These are phyloP conservation scores for Dothidotthia symphoricarpi DNA, from an alignment of 2,329 filamentous ascomycete genomes.

Conservation along the genomic window DNA sequence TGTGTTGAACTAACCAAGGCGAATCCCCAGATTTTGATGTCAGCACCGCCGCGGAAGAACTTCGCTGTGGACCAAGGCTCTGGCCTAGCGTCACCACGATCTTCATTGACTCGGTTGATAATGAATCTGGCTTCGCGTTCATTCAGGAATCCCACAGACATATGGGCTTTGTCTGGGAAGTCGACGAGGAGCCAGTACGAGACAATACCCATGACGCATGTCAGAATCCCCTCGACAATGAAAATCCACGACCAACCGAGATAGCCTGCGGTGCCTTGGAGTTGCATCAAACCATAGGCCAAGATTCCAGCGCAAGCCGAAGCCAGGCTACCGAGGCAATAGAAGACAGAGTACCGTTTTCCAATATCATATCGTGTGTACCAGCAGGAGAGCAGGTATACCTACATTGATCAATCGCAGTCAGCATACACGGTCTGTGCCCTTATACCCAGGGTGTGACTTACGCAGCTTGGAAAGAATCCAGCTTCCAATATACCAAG, in stretches of 20 bases:
- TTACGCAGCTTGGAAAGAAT: constrained; percentile 46
- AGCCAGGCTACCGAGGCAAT: constrained; percentile 65
- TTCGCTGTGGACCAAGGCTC: constrained; percentile 50
- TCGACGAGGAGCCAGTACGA: constrained; percentile 48
- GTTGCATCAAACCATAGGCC: constrained; percentile 67
- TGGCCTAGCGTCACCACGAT: constrained; percentile 52
- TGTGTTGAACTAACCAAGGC: constrained; percentile 37
- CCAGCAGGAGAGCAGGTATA: constrained; percentile 8
- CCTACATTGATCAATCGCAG: no score
- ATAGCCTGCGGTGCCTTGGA: constrained; percentile 54
- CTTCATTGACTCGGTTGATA: constrained; percentile 52
- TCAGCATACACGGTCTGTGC: no score
- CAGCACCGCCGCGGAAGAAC: constrained; percentile 49
- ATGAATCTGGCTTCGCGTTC: constrained; percentile 50
- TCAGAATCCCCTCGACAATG: constrained; percentile 47
- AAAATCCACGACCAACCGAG: constrained; percentile 50
- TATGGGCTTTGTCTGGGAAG: constrained; percentile 47
- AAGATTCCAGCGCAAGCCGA: constrained; percentile 67
- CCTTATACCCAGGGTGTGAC: constrained; percentile 42
- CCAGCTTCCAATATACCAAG: constrained; percentile 45
- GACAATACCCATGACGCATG: constrained; percentile 41
- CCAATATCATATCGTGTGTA: constrained; percentile 63
- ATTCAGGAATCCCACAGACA: constrained; percentile 47
- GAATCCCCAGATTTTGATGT: constrained; percentile 57
- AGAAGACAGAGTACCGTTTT: constrained; percentile 67